A percentile compares a stretch with the other conserved stretches of the same genome.
Conservation (phyloP, 306 rosid species). For the Cucurbita ficifolia region DNA sequence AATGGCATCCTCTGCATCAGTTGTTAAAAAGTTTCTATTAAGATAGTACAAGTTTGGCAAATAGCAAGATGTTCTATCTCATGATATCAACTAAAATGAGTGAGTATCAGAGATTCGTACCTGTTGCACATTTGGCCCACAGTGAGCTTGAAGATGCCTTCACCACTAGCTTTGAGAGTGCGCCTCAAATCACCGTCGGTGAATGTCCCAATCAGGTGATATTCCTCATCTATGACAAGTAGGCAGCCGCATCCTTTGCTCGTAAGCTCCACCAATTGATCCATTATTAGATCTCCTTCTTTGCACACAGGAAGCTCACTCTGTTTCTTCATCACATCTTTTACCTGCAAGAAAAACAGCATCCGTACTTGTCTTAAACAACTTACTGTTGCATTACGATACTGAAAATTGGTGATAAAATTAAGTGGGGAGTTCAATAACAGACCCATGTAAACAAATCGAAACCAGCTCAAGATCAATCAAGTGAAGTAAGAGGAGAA, state of each 20-base stretch:
- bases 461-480: neutral
- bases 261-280: conserved; percentile 71
- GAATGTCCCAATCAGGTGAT: conserved; percentile 68
- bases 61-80: neutral
- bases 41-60: neutral
- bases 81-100: neutral
- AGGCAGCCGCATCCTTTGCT: conserved; percentile 92
- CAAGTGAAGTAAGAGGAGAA: neutral
- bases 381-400: neutral
- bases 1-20: neutral
- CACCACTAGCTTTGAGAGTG: conserved; percentile 81
- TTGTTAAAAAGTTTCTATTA: neutral
- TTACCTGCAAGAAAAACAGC: conserved; percentile 36
- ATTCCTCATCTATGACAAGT: conserved; percentile 53
- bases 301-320: conserved; percentile 82
- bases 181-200: conserved; percentile 96
- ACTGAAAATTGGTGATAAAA: neutral
- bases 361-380: neutral
- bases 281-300: conserved; percentile 84
- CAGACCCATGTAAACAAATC: neutral
- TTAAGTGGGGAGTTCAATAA: neutral
- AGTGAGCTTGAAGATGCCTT: conserved; percentile 76
- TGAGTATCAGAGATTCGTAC: conserved; percentile 17
- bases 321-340: conserved; percentile 80
- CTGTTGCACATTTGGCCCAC: conserved; percentile 93